A percentile compares a stretch with the other conserved stretches of the same genome.
phyloP scores from a whole-genome alignment of 2,329 filamentous ascomycete species.

The Penicillium hesseltinei region DNA sequence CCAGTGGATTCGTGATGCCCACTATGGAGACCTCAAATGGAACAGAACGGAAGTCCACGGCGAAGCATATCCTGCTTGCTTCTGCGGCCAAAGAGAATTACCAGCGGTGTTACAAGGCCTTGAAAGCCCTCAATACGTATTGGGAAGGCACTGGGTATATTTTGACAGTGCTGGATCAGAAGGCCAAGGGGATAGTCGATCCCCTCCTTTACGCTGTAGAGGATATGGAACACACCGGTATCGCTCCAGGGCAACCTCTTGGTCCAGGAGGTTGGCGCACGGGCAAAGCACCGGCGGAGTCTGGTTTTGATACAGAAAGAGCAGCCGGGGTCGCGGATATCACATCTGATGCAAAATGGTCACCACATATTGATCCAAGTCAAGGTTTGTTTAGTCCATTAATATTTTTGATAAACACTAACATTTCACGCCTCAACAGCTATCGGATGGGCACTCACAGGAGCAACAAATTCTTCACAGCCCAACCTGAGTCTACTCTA shows the following conservation, averaged over 20 bases:
- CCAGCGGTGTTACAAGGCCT: slow-evolving; percentile 77
- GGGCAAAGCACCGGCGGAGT: slow-evolving; percentile 33
- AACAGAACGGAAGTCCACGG: slow-evolving; percentile 35
- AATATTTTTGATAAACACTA: slow-evolving; percentile 14
- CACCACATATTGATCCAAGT: slow-evolving; percentile 50
- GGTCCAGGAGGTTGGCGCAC: slow-evolving; percentile 52
- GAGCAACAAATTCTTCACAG: slow-evolving; percentile 79
- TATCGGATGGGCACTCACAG: slow-evolving; percentile 84
- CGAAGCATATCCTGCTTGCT: slow-evolving; percentile 72
- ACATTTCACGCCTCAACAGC: slow-evolving; percentile 51
- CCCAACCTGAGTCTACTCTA: slow-evolving; percentile 82
- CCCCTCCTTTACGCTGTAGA: slow-evolving; percentile 65
- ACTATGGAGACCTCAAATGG: slow-evolving; percentile 30
- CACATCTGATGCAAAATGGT: slow-evolving; percentile 36
- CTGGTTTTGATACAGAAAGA: slow-evolving; percentile 23
- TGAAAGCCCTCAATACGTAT: slow-evolving; percentile 77
- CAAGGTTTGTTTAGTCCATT: slow-evolving; percentile 44
- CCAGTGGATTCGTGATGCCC: slow-evolving; percentile 37
- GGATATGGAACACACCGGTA: slow-evolving; percentile 71
- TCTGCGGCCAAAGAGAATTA: slow-evolving; percentile 85
- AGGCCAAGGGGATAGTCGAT: slow-evolving; percentile 81
- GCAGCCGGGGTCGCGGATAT: slow-evolving; percentile 25
- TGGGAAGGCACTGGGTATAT: slow-evolving; percentile 89
- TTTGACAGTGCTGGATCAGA: slow-evolving; percentile 79
- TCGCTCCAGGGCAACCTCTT: slow-evolving; percentile 52